Conservation (phyloP, 345 rosid genomes). For the Moricandia arvensis region DNA sequence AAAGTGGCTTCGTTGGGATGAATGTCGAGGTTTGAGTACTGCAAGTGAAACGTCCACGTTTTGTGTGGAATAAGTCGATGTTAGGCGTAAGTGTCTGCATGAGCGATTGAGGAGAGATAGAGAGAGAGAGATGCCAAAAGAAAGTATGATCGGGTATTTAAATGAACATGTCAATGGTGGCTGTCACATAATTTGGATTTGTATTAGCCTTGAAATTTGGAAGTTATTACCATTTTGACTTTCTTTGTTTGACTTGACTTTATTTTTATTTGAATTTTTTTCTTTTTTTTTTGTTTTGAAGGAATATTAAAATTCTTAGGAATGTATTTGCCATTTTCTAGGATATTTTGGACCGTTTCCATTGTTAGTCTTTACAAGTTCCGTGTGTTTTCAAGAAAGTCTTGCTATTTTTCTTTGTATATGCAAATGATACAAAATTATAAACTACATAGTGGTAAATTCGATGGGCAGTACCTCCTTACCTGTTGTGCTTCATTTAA, state of each 20-base stretch:
- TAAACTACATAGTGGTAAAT: too few species aligned
- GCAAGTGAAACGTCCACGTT: constrained; percentile 52
- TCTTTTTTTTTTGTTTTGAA: neutral
- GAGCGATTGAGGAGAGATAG: neutral
- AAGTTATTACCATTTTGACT: constrained; percentile 18
- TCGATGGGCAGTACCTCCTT: too few species aligned
- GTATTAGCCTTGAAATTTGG: neutral
- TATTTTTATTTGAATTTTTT: constrained; percentile 31
- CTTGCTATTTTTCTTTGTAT: too few species aligned
- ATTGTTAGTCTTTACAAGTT: too few species aligned
- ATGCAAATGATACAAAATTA: too few species aligned
- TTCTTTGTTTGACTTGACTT: constrained; percentile 33
- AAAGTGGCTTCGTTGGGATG: constrained; percentile 35
- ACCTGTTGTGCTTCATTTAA: too few species aligned
- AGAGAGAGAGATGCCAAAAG: neutral
- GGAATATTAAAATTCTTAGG: constrained; percentile 15
- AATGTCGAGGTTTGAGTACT: constrained; percentile 43
- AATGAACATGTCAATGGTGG: neutral
- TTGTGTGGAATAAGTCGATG: constrained; percentile 43
- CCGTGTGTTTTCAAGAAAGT: too few species aligned
- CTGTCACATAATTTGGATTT: neutral
- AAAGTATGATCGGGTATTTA: constrained; percentile 15
- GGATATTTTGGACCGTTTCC: constrained; percentile 26
- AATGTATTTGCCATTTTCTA: constrained; percentile 21
- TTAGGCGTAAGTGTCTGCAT: constrained; percentile 63